phyloP scores from a whole-genome alignment of 2,329 filamentous ascomycete genomes.

The Paraphoma chrysanthemicola region DNA sequence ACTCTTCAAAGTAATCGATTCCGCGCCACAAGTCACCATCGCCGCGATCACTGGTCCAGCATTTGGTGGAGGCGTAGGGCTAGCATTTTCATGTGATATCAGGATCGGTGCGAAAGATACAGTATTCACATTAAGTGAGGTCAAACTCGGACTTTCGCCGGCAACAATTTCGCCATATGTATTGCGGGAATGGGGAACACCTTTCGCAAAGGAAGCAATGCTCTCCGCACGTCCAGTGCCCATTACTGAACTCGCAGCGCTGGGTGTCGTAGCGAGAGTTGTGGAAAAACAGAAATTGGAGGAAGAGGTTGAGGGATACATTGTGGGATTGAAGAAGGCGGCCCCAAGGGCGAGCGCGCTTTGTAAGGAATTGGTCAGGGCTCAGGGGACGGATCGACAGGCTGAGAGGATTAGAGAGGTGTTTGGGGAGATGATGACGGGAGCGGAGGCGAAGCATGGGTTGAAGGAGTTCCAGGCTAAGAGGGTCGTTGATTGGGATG shows the following conservation, averaged over 20 bases:
- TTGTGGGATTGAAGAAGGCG: conserved; percentile 18
- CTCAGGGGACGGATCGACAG: not conserved
- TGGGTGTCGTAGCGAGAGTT: conserved; percentile 32
- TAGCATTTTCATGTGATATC: conserved; percentile 54
- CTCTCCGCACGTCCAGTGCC: conserved; percentile 30
- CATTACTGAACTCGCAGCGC: conserved; percentile 30
- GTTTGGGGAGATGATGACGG: conserved; percentile 17
- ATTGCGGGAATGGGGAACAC: conserved; percentile 48
- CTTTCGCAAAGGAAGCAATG: conserved; percentile 49
- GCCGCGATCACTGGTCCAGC: conserved; percentile 52
- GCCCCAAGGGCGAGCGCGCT: conserved; percentile 3
- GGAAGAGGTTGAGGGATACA: conserved; percentile 27
- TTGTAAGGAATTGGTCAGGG: conserved; percentile 4
- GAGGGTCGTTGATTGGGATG: conserved; percentile 11
- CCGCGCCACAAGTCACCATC: conserved; percentile 51
- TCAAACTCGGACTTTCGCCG: conserved; percentile 49
- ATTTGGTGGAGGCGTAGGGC: conserved; percentile 54
- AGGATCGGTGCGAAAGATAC: conserved; percentile 30
- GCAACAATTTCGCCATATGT: conserved; percentile 52
- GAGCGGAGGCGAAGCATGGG: conserved; percentile 5
- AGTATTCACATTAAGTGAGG: conserved; percentile 49
- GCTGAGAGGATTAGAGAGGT: conserved; percentile 2
- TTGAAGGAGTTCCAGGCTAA: conserved; percentile 10
- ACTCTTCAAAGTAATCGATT: conserved; percentile 50
- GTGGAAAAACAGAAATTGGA: conserved; percentile 12